Conservation (phyloP, 2,329 filamentous ascomycete genomes). For the Geosmithia morbida region DNA sequence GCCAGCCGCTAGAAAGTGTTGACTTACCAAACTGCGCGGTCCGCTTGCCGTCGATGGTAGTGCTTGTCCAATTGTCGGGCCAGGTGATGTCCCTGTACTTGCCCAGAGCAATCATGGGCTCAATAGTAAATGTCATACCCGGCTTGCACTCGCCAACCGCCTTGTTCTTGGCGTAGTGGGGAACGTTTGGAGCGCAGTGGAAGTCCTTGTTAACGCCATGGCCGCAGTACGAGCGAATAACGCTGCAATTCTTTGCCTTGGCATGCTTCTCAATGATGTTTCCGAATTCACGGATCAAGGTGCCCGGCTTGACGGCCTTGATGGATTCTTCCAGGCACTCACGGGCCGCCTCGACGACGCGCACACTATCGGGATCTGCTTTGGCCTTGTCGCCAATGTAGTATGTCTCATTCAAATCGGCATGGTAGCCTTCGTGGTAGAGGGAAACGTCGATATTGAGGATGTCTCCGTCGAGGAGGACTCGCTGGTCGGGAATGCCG, state of each 20-base stretch:
- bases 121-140: slow-evolving; percentile 98
- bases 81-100: slow-evolving; percentile 88
- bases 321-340: slow-evolving; percentile 88
- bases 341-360: slow-evolving; percentile 79
- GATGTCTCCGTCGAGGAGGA: slow-evolving; percentile 84
- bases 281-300: slow-evolving; percentile 82
- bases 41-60: slow-evolving; percentile 74
- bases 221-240: slow-evolving; percentile 91
- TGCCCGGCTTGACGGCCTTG: slow-evolving; percentile 82
- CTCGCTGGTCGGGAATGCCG: slow-evolving; percentile 85
- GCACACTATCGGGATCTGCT: slow-evolving; percentile 72
- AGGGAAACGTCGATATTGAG: slow-evolving; percentile 93
- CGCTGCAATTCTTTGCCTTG: slow-evolving; percentile 71
- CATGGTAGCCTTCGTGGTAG: slow-evolving; percentile 90
- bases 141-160: slow-evolving; percentile 86
- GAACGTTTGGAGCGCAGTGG: slow-evolving; percentile 86
- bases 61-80: slow-evolving; percentile 98
- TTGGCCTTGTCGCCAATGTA: slow-evolving; percentile 85
- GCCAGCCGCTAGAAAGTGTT: background rate
- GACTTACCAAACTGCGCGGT: slow-evolving; percentile 82
- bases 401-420: slow-evolving; percentile 96
- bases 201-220: slow-evolving; percentile 92
- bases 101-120: slow-evolving; percentile 93
- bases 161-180: slow-evolving; percentile 98
- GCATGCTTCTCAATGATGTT: slow-evolving; percentile 93